These are phyloP conservation scores for Pseudofabraea citricarpa DNA, from an alignment of 2,329 filamentous ascomycete species.

Conservation along the genomic window DNA sequence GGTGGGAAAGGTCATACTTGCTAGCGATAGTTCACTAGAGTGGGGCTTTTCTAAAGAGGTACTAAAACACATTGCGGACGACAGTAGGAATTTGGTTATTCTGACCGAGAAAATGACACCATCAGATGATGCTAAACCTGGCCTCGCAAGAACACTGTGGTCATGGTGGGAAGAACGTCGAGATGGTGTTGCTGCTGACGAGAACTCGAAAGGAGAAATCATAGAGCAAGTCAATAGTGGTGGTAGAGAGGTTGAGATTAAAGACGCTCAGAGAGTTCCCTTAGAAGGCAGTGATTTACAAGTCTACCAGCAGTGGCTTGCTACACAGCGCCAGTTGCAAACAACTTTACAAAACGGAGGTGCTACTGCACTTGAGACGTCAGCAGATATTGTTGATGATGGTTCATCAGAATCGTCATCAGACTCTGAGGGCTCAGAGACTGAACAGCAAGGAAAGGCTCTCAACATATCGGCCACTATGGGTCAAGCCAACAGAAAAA, in stretches of 20 bases:
- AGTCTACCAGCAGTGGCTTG: constrained; percentile 88
- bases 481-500: constrained; percentile 78
- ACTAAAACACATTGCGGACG: constrained; percentile 67
- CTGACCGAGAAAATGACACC: constrained; percentile 69
- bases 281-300: constrained; percentile 72
- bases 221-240: constrained; percentile 64
- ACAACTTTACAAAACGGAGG: constrained; percentile 70
- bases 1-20: constrained; percentile 72
- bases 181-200: constrained; percentile 58
- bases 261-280: constrained; percentile 56
- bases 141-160: constrained; percentile 72
- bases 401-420: constrained; percentile 82
- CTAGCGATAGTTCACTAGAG: constrained; percentile 83
- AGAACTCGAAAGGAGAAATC: constrained; percentile 45
- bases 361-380: constrained; percentile 61
- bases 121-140: constrained; percentile 16
- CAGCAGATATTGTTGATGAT: constrained; percentile 74
- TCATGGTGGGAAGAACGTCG: constrained; percentile 68
- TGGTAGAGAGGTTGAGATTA: constrained; percentile 56
- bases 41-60: constrained; percentile 92
- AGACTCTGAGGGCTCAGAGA: constrained; percentile 82
- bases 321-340: constrained; percentile 81
- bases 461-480: constrained; percentile 84
- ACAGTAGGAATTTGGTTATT: constrained; percentile 78
- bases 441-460: constrained; percentile 85